Conservation (phyloP, 345 rosid genomes). For the Eucalyptus pauciflora region DNA sequence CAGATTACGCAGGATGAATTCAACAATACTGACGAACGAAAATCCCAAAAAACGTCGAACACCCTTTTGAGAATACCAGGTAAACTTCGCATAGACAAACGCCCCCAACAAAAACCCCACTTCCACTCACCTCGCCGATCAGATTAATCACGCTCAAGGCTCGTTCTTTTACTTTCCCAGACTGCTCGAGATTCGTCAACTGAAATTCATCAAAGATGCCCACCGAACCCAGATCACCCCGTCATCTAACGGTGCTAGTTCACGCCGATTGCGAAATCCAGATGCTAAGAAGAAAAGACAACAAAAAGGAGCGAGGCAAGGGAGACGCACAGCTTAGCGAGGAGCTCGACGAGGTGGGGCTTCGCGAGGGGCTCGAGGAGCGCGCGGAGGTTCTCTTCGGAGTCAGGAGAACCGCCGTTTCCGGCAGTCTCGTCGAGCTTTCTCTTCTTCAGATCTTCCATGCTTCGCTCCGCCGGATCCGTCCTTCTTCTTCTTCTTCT, state of each 20-base stretch:
- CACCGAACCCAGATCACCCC: not conserved
- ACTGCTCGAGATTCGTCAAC: not conserved
- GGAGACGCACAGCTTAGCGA: conserved; percentile 13
- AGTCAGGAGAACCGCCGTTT: conserved; percentile 3
- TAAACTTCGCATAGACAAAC: not conserved
- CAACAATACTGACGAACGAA: not conserved
- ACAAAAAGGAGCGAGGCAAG: not conserved
- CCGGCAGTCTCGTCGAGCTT: conserved; percentile 36
- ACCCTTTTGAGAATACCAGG: not conserved
- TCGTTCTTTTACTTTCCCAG: not conserved
- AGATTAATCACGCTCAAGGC: not conserved
- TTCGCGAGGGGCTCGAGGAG: conserved; percentile 55
- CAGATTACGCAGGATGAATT: not conserved
- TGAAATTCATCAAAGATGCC: not conserved
- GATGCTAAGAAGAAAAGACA: not conserved
- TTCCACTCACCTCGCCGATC: not conserved
- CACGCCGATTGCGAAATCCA: not conserved
- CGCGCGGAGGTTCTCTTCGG: conserved; percentile 37
- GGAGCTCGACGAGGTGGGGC: conserved; percentile 63
- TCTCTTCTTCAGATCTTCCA: conserved; percentile 50
- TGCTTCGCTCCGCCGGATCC: not conserved
- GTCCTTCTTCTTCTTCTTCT: not conserved
- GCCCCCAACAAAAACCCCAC: too few relatives aligned
- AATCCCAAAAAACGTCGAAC: not conserved
- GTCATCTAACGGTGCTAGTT: not conserved